Evolutionary conservation across 768 basidiomycete genomes (phyloP), one percentile per base, ranked within the genome.

Genomic region (Lentinus tigrinus): DNA sequence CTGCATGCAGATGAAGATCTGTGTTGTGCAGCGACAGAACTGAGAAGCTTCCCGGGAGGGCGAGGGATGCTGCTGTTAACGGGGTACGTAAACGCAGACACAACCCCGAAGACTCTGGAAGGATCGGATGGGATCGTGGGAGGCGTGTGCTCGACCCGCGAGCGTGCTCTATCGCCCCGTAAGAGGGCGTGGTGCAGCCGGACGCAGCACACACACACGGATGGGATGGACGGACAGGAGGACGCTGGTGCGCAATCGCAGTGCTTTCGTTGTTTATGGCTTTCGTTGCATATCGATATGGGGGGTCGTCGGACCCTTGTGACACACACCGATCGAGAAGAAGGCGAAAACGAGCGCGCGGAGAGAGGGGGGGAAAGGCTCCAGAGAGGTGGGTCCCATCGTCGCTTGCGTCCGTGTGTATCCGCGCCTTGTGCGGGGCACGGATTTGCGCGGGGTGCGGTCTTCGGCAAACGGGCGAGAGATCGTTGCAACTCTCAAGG

Each of bases 261-360:
- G 24, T 40, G 39, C 39, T 21, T 47, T 47, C 44, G 44, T 47
- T 47, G 44, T 47, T 47, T 47, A 47, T 47, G 44, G 44, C 26
- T 23, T 26, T 21, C 26, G n/a, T 34, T 49, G 47, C 58, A 46
- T 60, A 60, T 60, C 58, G 58, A 37, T 58, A 54, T 31, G 31
- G 31, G 11, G 7, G 1, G 31, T 31, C n/a, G n/a, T 52, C 21
- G 43, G 10, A n/a, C 43, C 36, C n/a, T 47, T 52, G 47, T 54
- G 42, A 42, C 28, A 52, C 47, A 42, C 28, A 52, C 47, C 47
- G 52, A 58, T 53, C 57, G 52, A 58, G 44, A 13, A 14, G 34
- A 4, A 21, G 19, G 47, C 43, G 13, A 21, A 3, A 40, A 10
- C 38, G 26, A n/a, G 37, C 23, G 38, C 38, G 17, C 38, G 23